Conservation (phyloP, 139 green algal genomes). For the Chlorokybus atmophyticus region DNA sequence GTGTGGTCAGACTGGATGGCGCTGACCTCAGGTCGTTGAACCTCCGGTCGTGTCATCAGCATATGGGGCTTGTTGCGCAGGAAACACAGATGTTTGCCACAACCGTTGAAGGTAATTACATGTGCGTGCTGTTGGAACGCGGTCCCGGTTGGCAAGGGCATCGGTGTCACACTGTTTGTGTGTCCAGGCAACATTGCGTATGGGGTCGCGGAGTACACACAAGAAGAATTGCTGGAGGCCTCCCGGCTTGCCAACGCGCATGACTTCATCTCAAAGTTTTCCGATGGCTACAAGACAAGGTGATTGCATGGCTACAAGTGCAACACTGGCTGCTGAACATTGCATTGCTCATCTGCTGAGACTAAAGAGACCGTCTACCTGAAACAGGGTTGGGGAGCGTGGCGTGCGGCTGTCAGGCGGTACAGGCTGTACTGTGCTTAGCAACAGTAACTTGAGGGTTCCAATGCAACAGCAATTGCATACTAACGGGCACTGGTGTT, state of each 20-base stretch:
- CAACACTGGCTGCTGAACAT: conserved; percentile 1
- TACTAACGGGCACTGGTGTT: too few species aligned
- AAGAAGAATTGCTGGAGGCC: conserved; percentile 13
- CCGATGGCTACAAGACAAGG: conserved; percentile 22
- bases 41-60: conserved; percentile 19
- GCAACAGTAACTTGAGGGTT: too few species aligned
- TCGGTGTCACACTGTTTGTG: neutral
- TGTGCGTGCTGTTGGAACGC: too few species aligned
- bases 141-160: neutral
- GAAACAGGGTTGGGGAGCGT: conserved; percentile 34
- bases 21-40: conserved; percentile 30
- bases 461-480: too few species aligned
- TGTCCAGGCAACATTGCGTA: neutral
- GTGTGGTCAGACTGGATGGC: conserved; percentile 30
- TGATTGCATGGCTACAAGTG: too few species aligned
- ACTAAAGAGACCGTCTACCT: too few species aligned
- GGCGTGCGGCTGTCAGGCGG: conserved; percentile 35
- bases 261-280: conserved; percentile 34
- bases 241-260: conserved; percentile 31
- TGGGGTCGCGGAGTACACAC: conserved; percentile 16
- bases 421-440: too few species aligned
- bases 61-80: conserved; percentile 35
- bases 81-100: conserved; percentile 39
- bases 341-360: too few species aligned
- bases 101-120: conserved; percentile 29